Evolutionary conservation across 1,284 basidiomycete species (phyloP).

Genomic region (Ustilago bromivora): DNA sequence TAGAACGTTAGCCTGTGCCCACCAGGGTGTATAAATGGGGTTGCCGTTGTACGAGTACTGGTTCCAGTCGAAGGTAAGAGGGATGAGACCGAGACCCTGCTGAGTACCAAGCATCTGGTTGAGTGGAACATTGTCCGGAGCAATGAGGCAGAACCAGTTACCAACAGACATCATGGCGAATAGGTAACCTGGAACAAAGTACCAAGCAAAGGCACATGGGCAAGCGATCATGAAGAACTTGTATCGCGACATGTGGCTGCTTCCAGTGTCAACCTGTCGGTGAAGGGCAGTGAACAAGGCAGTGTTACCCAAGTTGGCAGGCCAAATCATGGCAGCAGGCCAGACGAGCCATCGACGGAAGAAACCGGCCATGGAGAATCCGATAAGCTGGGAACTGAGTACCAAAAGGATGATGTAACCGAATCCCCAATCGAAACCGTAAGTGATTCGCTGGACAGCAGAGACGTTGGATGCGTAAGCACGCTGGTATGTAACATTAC

Average conservation of each 20-base stretch:
- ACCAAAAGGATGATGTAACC: conserved; percentile 71
- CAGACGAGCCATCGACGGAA: conserved; percentile 61
- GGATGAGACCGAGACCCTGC: conserved; percentile 55
- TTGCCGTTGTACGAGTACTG: conserved; percentile 51
- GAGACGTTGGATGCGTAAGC: conserved; percentile 70
- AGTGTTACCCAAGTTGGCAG: conserved; percentile 56
- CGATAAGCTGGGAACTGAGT: conserved; percentile 71
- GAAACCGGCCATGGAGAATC: conserved; percentile 63
- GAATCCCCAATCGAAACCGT: conserved; percentile 62
- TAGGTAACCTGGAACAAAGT: conserved; percentile 64
- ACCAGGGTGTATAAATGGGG: conserved; percentile 61
- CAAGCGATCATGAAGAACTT: conserved; percentile 58
- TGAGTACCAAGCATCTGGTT: conserved; percentile 63
- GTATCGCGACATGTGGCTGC: conserved; percentile 71
- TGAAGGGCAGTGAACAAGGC: conserved; percentile 63
- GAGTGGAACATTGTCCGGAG: conserved; percentile 60
- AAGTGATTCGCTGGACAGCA: conserved; percentile 49
- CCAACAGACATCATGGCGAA: conserved; percentile 58
- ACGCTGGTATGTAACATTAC: conserved; percentile 69
- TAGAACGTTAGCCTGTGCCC: conserved; percentile 55
- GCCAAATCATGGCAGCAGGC: conserved; percentile 67
- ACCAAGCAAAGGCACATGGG: conserved; percentile 50
- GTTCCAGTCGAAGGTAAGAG: conserved; percentile 63
- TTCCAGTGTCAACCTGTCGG: conserved; percentile 46
- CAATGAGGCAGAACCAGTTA: conserved; percentile 64